Base-by-base conservation (phyloP, 2,329 filamentous ascomycete genomes). In the Sphaerulina vaccinii region DNA sequence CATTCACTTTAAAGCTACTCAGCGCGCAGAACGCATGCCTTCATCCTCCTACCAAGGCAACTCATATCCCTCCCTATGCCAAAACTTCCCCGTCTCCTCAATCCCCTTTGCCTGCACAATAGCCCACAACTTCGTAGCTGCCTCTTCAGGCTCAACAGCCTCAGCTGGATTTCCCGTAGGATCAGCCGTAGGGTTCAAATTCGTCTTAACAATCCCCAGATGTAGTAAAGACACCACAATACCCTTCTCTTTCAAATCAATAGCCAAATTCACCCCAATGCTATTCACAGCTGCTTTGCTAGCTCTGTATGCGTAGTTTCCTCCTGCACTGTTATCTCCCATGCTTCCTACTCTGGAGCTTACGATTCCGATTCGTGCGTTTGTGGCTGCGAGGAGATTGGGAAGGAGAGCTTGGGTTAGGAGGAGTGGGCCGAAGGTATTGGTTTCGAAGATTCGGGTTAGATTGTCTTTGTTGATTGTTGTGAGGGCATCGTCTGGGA, bases 241-340 rank as follows among this genome's bases (percentile, higher is more conserved):
- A 7, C 69, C 68, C 49, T 70, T 68, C 2, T 64, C 64, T 45
- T 59, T 65, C 48, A 76, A 53, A 54, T 77, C 73, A 43, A 75
- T 59, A 2, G 71, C 67, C 59, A 77, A 52, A 50, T 64, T 73
- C 62, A 75, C 74, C 41, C 71, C 73, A 11, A 77, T 61, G 32
- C 65, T 69, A 54, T 77, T 75, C 22, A 76, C 68, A 6, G 72
- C 75, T 4, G 75, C 70, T 57, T 76, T 77, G 9, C 65, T 70
- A 2, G 69, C 66, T 2, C 74, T 70, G 46, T 76, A 77, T 2
- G 73, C 70, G 43, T 76, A 76, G 27, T 55, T 62, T 5, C 73
- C 71, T 8, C 75, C 73, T 1, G 67, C 66, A 41, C 52, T 61
- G 51, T 77, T 76, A 51, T 76, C 73, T 9, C 60, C 65, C 18